phyloP scores from a whole-genome alignment of 352 stramenopile species.

The Pythium apleroticum region DNA sequence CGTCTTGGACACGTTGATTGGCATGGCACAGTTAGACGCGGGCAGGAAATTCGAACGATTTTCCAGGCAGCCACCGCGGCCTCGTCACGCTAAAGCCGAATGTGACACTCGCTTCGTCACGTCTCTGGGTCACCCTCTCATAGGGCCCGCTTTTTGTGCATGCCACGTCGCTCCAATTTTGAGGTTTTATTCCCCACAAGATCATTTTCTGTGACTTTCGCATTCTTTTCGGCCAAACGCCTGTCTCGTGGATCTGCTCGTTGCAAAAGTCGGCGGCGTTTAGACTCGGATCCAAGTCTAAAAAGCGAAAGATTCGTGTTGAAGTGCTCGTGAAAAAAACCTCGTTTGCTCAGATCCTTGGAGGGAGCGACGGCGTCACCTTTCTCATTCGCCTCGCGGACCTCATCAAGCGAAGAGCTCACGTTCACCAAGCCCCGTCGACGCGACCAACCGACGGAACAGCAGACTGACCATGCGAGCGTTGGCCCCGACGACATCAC shows the following conservation, averaged over 20 bases:
- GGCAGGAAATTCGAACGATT: conserved; percentile 16
- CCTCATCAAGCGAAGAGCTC: not conserved
- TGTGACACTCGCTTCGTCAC: conserved; percentile 27
- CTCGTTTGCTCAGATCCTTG: conserved; percentile 2
- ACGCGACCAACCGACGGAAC: not conserved
- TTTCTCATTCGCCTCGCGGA: conserved; percentile 18
- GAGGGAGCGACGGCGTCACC: conserved; percentile 21
- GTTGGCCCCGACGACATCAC: not conserved
- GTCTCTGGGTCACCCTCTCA: conserved; percentile 17
- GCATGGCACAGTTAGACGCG: not conserved
- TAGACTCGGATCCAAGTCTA: not conserved
- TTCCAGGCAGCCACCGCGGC: conserved; percentile 1
- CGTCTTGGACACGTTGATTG: not conserved
- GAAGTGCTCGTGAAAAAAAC: conserved; percentile 23
- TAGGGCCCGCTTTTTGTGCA: conserved; percentile 6
- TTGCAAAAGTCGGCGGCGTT: not conserved
- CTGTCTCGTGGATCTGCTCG: conserved; percentile 8
- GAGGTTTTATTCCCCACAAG: conserved; percentile 8
- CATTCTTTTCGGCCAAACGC: not conserved
- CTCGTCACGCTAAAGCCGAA: conserved; percentile 17
- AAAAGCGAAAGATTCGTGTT: conserved; percentile 17
- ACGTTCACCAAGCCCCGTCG: not conserved
- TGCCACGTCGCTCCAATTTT: not conserved
- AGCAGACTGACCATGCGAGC: not conserved
- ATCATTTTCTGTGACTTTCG: conserved; percentile 2